Percentiles rank a stretch among this genome's conserved stretches.
These are phyloP conservation scores for Oryza glumipatula DNA, from an alignment of 176 grass and related monocot genomes.

Conservation along the genomic window DNA sequence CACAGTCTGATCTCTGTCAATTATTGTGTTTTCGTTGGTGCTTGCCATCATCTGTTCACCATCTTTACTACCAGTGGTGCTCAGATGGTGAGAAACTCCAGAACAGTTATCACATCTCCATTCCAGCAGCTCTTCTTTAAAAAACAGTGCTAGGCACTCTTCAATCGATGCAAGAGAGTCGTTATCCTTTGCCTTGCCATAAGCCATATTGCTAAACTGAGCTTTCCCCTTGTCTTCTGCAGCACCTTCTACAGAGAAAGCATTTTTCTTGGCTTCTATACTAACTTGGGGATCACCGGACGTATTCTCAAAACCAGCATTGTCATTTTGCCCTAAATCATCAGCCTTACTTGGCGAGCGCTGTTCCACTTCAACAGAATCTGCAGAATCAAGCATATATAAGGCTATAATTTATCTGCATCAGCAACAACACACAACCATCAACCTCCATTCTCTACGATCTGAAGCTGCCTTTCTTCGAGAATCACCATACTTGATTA, in stretches of 20 bases:
- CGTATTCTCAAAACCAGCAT: neutral
- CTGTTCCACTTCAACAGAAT: conserved; percentile 39
- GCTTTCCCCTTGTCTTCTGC: conserved; percentile 26
- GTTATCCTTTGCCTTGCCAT: conserved; percentile 9
- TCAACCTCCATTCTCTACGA: conserved; percentile 32
- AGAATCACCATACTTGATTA: conserved; percentile 7
- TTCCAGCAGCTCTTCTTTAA: conserved; percentile 5
- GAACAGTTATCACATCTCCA: conserved; percentile 41
- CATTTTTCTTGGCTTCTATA: conserved; percentile 7
- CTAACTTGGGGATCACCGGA: neutral
- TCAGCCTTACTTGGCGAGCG: conserved; percentile 11
- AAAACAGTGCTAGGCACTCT: conserved; percentile 21
- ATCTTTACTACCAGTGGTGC: conserved; percentile 16
- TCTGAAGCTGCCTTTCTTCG: conserved; percentile 27
- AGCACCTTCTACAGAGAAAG: conserved; percentile 5
- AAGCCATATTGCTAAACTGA: neutral
- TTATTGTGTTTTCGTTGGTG: neutral
- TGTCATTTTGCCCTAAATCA: neutral
- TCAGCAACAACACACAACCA: conserved; percentile 55
- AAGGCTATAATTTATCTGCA: conserved; percentile 32
- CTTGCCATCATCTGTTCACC: neutral
- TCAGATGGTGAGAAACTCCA: neutral
- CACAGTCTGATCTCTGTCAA: conserved; percentile 15
- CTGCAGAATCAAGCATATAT: conserved; percentile 50
- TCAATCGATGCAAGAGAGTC: conserved; percentile 34